Evolutionary conservation across 75 land plant genomes (phyloP), one percentile per base, ranked within the genome.

Genomic region (Selaginella moellendorffii): DNA sequence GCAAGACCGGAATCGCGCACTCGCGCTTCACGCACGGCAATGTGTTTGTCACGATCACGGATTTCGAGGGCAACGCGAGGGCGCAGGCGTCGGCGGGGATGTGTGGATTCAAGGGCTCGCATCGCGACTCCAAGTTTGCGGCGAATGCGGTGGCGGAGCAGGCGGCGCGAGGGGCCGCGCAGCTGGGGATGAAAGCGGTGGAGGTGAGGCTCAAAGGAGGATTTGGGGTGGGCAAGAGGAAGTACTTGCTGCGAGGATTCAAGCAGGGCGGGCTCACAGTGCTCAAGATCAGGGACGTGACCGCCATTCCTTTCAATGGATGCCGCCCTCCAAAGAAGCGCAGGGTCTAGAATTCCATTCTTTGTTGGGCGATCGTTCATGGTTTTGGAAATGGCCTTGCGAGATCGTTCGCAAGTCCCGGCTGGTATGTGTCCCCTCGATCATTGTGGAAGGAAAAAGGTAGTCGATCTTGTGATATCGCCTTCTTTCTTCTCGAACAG

Each of bases 241-340:
- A 56, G 24, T 19, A 56, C n/a, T 19, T 56, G 19, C 59, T 56
- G 5, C 59, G 59, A 8, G 59, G 59, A 8, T 24, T 56, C n/a
- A 25, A 19, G 24, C 23, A 19, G 19, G 59, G 59, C 21, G 59
- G 59, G 17, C 59, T 56, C 24, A 21, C 59, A 2, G 24, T 56
- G 5, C 21, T 24, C 24, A 19, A 25, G 25, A 56, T 56, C 19
- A 8, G 59, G 9, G 59, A 56, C 19, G 59, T 56, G 8, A 56
- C 59, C n/a, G 25, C 59, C 21, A 19, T 56, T 56, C 59, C 59
- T 56, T 24, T 21, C 59, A 56, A 56, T 56, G 59, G 59, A 2
- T 56, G 59, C 24, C 5, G 59, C 17, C 59, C 59, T 19, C 59
- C 59, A 56, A 56, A 56, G 24, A 19, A 56, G 24, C 59, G 59